phyloP scores from a whole-genome alignment of 768 basidiomycete genomes.

The Tylopilus intermedius region DNA sequence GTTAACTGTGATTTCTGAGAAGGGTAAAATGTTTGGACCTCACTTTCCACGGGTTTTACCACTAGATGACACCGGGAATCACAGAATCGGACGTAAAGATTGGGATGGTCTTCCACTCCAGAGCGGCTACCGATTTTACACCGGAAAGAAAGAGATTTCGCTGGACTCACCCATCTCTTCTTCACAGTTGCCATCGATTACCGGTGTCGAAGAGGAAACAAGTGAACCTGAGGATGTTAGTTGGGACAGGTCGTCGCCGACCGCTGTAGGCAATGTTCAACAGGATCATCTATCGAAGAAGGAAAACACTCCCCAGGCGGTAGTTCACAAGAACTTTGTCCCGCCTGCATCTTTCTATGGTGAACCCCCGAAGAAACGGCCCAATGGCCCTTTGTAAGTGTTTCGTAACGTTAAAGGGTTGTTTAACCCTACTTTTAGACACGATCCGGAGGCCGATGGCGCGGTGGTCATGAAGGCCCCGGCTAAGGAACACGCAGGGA shows the following conservation, averaged over 20 bases:
- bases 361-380: constrained; percentile 29
- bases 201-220: constrained; percentile 28
- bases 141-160: constrained; percentile 59
- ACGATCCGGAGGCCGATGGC: constrained; percentile 70
- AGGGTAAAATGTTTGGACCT: constrained; percentile 56
- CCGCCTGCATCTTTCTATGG: constrained; percentile 63
- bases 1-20: constrained; percentile 61
- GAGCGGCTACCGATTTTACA: constrained; percentile 37
- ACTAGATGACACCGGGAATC: constrained; percentile 1
- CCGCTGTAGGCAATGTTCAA: constrained; percentile 4
- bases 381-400: constrained; percentile 22
- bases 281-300: constrained; percentile 11
- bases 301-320: constrained; percentile 18
- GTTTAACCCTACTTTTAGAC: constrained; percentile 36
- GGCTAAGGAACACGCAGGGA: constrained; percentile 56
- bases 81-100: constrained; percentile 55
- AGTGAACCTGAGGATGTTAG: constrained; percentile 19
- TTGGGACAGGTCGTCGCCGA: constrained; percentile 13
- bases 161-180: constrained; percentile 48
- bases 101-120: constrained; percentile 54
- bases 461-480: constrained; percentile 87
- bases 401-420: not conserved
- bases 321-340: constrained; percentile 34
- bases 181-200: constrained; percentile 48
- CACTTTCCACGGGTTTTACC: not conserved